Conservation (phyloP, 257 asterid species). For the Handroanthus guayacan region DNA sequence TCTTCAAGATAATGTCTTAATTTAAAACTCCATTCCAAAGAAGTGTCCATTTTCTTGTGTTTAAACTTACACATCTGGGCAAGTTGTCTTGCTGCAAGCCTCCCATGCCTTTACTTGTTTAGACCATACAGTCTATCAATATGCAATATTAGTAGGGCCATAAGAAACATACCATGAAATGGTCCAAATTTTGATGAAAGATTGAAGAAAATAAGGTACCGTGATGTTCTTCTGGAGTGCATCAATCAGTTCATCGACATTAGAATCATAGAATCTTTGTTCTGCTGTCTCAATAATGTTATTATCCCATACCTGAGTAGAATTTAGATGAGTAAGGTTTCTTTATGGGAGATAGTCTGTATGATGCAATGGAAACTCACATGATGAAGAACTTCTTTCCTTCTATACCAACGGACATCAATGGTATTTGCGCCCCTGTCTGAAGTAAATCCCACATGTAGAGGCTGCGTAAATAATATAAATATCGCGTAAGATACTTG, state of each 20-base stretch:
- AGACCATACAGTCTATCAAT: slow-evolving; percentile 72
- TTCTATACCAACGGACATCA: slow-evolving; percentile 79
- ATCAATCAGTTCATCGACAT: slow-evolving; percentile 51
- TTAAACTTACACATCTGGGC: slow-evolving; percentile 69
- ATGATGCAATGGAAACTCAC: slow-evolving; percentile 41
- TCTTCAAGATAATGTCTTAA: no score
- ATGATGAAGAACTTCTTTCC: slow-evolving; percentile 79
- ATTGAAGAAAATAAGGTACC: slow-evolving; percentile 40
- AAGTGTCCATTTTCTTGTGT: no score
- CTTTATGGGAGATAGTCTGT: not conserved
- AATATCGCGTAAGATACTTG: not conserved
- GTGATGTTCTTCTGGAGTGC: slow-evolving; percentile 73
- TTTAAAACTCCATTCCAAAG: no score
- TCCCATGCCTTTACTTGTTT: slow-evolving; percentile 78
- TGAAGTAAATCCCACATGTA: slow-evolving; percentile 80
- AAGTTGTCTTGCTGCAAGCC: slow-evolving; percentile 64
- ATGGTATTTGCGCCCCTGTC: slow-evolving; percentile 74
- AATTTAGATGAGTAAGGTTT: not conserved
- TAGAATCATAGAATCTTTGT: slow-evolving; percentile 58
- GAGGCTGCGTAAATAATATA: slow-evolving; percentile 56
- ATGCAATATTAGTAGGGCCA: not conserved
- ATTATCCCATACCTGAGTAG: slow-evolving; percentile 73
- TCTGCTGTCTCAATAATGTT: slow-evolving; percentile 80
- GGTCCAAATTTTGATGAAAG: not conserved
- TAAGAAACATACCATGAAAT: not conserved